Evolutionary conservation across 768 basidiomycete species (phyloP), one percentile per base, ranked within the genome.

Genomic region (Leucocoprinus birnbaumii): DNA sequence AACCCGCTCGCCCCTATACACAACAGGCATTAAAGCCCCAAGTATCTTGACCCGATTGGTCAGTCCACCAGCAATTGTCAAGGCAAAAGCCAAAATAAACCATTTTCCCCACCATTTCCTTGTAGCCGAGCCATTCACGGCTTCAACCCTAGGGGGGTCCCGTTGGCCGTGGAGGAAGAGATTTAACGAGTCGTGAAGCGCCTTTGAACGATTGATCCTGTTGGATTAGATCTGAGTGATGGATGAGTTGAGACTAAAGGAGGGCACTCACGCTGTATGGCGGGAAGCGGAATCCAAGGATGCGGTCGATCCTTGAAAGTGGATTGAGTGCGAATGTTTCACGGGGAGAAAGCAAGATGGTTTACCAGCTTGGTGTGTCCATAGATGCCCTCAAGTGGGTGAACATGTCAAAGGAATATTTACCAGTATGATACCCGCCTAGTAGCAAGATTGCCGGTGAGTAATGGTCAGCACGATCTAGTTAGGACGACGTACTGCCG

Each of bases 361-460:
- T 11, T 11, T 58, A 86, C 85, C 79, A 82, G 64, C 74, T 66
- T 3, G 87, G 85, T 21, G 81, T 77, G 58, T 87, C 80, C 34
- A 80, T 48, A 0, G 85, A 80, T 3, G 84, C 65, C 49, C 92
- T 80, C 22, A 80, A 60, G 64, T 93, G 90, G 0, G 89, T 91
- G 70, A 94, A 94, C 63, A 79, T 73, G 57, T 91, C 87, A 60
- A 93, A 94, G 3, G 75, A 72, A 62, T 73, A 87, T 63, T 91
- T 91, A 34, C 91, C 87, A 3, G 85, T 83, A 63, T 88, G 83
- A 53, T 77, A 73, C 11, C 91, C 85, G 55, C 75, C 89, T 87
- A n/a, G n/a, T n/a, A n/a, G n/a, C n/a, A n/a, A 38, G 19, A 35
- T 16, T 18, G 38, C 10, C 18, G 58, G 7, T 18, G 45, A 22